Base-by-base conservation (phyloP, 257 asterid genomes). In the Anisodus tanguticus region DNA sequence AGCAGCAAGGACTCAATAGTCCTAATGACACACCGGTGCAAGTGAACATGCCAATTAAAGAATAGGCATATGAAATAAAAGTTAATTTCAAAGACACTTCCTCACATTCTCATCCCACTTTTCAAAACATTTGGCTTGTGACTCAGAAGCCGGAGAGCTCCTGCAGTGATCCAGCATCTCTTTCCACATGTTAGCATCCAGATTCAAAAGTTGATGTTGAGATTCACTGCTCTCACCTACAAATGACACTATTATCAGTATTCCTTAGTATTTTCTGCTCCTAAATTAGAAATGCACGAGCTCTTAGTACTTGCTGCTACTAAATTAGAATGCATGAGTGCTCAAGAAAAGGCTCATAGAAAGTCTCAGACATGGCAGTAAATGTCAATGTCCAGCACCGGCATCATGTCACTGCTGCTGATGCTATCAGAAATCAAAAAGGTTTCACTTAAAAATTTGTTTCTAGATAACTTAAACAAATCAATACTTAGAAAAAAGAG, bases 141-240 rank as follows among this genome's bases (percentile, higher is more conserved):
- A 85, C 66, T 88, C 90, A 55, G 51, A 83, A 84, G 85, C 86
- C 47, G 89, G 87, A 17, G 88, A 86, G 81, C 70, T 85, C 83
- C 79, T 79, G 85, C 88, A 91, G 91, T 84, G 87, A 85, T 82
- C 88, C 47, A 89, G 90, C 92, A 90, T 83, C 82, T 90, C 92
- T 49, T 88, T 86, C 98, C 98, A 94, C 83, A 89, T 88, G 85
- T 85, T 87, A 55, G 80, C 90, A 78, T 87, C 97, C 31, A 35
- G 84, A 57, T 64, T 87, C 62, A 87, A 79, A 59, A 86, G 90
- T 31, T 88, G 92, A 71, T 82, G 83, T 41, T 67, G 89, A 57
- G 88, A 84, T 71, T 71, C 88, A 83, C 83, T 79, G 79, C 58
- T 87, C 54, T 85, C 88, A 83, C 87, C 98, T 93, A 89, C 85